Base-by-base conservation (phyloP, 495 filamentous ascomycete genomes). In the Cercophora scortea region DNA sequence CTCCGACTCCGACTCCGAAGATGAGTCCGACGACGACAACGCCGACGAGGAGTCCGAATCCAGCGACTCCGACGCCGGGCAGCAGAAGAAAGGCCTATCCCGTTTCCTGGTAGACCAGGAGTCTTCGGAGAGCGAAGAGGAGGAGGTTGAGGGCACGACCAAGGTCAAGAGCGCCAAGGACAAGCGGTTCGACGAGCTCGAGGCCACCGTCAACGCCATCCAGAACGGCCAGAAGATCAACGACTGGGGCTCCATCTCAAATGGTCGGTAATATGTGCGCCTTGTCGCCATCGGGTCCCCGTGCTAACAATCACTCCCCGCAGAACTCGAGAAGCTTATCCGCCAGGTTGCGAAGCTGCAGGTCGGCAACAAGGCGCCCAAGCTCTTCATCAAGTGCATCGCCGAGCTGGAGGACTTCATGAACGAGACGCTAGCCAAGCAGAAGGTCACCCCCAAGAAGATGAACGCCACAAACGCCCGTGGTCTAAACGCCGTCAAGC, bases 261-360 rank as follows among this genome's bases (percentile, higher is more conserved):
- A 83, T 67, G 89, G 91, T 92, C 76, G 65, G 82, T 77, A 13
- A 33, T 18, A 39, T 45, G 32, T 34, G 18, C 16, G 33, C 32
- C 12, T 32, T 67, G 53, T 54, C 42, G 45, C 19, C 47, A 6
- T 19, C 8, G 36, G 25, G 25, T 25, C 25, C 5, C 25, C 35
- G 52, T 33, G 51, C 59, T 65, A 55, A 62, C 55, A 19, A 53
- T 13, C 48, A 16, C 13, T 2, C 11, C 41, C 49, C 25, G 11
- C 61, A 94, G 91, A 97, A 70, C 97, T 94, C 77, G 93, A 99
- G 69, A 96, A 92, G 76, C 80, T 99, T 65, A 97, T 95, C 75
- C 84, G 90, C 50, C 86, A 95, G 69, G 80, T 95, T 46, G 69
- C 78, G 53, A 92, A 90, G 71, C 79, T 93, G 45, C 80, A 77